Base-by-base conservation (phyloP, 768 basidiomycete genomes). In the Lentinula edodes region DNA sequence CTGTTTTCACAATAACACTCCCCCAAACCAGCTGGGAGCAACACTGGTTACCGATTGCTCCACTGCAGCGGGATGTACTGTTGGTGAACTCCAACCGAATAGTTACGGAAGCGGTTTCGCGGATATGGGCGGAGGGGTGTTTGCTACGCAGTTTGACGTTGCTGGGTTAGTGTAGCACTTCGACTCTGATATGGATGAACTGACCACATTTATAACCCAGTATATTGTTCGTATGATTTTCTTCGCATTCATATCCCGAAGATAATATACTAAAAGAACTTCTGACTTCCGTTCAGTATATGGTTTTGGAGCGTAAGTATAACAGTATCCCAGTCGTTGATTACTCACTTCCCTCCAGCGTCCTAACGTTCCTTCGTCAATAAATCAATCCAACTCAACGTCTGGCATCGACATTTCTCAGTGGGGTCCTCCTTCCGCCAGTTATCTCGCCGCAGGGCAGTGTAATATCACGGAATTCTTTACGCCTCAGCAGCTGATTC, bases 41-140 rank as follows among this genome's bases (percentile, higher is more conserved):
- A 77, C 83, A 0, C 69, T 81, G 41, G 80, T 83, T 52, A 76
- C 74, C 1, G 80, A 90, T 65, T 90, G 89, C 69, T 80, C 81
- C 5, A 71, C 64, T 16, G 80, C 84, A 61, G 71, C 82, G 13
- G 93, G 93, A 6, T 94, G 92, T 66, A 77, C 85, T 13, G 83
- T 89, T 16, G 71, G 74, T 3, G 86, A 89, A 68, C 81, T 79
- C 0, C 79, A 79, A 56, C 75, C 82, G 0, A 79, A 81, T 35
- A 89, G 87, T 59, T 93, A 81, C 64, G 89, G 88, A 12, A 73
- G 76, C 6, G 86, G 79, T 0, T 94, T 95, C 67, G 84, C 87
- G 5, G 72, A 74, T 12, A 81, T 80, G 8, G 87, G 87, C 16
- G 92, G 93, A 28, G 93, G 93, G 13, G 83, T 90, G 12, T 94